Base-by-base conservation (phyloP, 2,329 filamentous ascomycete species). In the Fusarium acutatum region DNA sequence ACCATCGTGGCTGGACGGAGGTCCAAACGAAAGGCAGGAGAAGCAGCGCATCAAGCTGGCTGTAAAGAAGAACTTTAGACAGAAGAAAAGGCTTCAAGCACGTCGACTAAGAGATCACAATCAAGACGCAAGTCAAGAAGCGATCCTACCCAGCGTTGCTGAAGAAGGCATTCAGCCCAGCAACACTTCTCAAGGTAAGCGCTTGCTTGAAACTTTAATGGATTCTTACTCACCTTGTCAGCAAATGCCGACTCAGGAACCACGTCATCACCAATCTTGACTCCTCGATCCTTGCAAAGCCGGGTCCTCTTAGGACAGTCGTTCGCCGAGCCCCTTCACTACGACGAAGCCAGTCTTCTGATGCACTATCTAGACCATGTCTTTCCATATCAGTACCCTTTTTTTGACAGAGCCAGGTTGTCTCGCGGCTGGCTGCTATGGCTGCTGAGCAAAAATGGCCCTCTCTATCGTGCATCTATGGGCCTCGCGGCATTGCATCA, bases 81-180 rank as follows among this genome's bases (percentile, higher is more conserved):
- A 50, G 30, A 20, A 34, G 5, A 50, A 34, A 10, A 24, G 30
- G 4, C 30, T 50, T 4, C 47, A 50, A 12, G 30, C 30, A 14
- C 22, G 30, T 5, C 30, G n/a, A 3, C 47, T 18, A 1, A 20
- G 47, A 50, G 30, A 24, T 11, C 2, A 7, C 6, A 24, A 34
- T 34, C 15, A 0, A 12, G 13, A 32, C 4, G 3, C 28, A 0
- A 18, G 2, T 18, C 28, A n/a, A 32, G 46, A 0, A 18, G 15
- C 18, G 3, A 49, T 11, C 17, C 22, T 10, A 10, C 9, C 28
- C 1, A 24, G 5, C 2, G 3, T 9, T 49, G 5, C 15, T 32
- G 12, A 3, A n/a, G 5, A 14, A 13, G 15, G 3, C 15, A 32
- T 9, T 13, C 28, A 18, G 5, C 0, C 3, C 22, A 0, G 5